Base-by-base conservation (phyloP, 2,329 filamentous ascomycete genomes). In the Aspergillus ustus region DNA sequence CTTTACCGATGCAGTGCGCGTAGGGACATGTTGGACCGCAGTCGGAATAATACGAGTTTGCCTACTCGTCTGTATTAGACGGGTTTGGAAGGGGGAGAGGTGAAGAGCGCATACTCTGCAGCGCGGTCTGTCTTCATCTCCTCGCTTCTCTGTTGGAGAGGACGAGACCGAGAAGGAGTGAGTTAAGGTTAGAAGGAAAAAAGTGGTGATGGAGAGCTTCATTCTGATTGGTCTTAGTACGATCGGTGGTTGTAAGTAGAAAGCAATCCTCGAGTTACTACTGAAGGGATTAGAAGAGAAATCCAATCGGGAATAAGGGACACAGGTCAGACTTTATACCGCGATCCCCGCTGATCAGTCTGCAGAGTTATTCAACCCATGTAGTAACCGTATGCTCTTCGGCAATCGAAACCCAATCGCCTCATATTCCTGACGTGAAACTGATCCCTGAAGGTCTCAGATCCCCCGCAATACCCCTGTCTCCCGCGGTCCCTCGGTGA, bases 11-110 rank as follows among this genome's bases (percentile, higher is more conserved):
- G 31, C 49, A 52, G 22, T 29, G 20, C 6, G 11, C 9, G 17
- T 52, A 52, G n/a, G 49, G 49, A 9, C 49, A 52, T 5, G 49
- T 52, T 31, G 49, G 22, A 11, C 49, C 49, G 19, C 49, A 52
- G 28, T 52, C 49, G 11, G 49, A 52, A n/a, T 52, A 52, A 25
- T 52, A 52, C n/a, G 34, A 17, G 34, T 40, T 40, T 40, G 34
- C 34, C 34, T 40, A 15, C 4, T n/a, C 15, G 15, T 40, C 3
- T 2, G 15, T 40, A 40, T 40, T 11, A 13, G 34, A 11, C 2
- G 15, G 15, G 15, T 40, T 40, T 9, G 1, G 4, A 15, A 15
- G 34, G 34, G 15, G 11, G 8, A 40, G 34, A 40, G 9, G 15
- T 40, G 11, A 15, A 15, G 11, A 13, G 34, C 3, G 5, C 8